Conservation (phyloP, 108 stramenopile genomes). For the Discostella pseudostelligera region DNA sequence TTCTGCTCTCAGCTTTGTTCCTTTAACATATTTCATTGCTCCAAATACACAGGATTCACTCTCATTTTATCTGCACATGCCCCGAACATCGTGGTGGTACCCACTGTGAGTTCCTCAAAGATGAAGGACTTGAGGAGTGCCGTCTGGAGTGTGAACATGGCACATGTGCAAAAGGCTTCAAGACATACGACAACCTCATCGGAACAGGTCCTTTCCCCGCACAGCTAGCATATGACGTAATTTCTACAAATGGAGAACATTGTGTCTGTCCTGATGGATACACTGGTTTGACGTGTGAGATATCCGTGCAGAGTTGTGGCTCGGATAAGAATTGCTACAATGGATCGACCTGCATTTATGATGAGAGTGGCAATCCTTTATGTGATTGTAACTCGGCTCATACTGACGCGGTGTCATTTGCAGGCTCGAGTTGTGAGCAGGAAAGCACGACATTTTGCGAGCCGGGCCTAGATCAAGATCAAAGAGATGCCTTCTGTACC, state of each 20-base stretch:
- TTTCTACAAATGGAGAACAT: conserved; percentile 33
- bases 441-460: conserved; percentile 22
- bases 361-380: conserved; percentile 16
- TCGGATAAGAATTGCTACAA: conserved; percentile 41
- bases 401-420: conserved; percentile 25
- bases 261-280: conserved; percentile 42
- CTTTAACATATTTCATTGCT: background rate
- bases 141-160: conserved; percentile 29
- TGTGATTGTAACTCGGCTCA: conserved; percentile 44
- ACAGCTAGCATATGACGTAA: conserved; percentile 22
- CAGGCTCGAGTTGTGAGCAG: conserved; percentile 36
- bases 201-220: conserved; percentile 32
- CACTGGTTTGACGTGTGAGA: conserved; percentile 42
- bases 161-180: conserved; percentile 38
- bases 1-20: background rate
- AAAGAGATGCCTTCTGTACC: conserved; percentile 38
- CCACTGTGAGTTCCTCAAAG: conserved; percentile 35
- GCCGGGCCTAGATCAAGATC: conserved; percentile 36
- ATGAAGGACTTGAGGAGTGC: conserved; percentile 20
- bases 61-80: conserved; percentile 27
- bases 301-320: conserved; percentile 27
- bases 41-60: background rate
- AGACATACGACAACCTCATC: conserved; percentile 30
- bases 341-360: conserved; percentile 38
- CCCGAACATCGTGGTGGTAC: conserved; percentile 22